Conservation (phyloP, 2,329 filamentous ascomycete species). For the Aspergillus clavatus region DNA sequence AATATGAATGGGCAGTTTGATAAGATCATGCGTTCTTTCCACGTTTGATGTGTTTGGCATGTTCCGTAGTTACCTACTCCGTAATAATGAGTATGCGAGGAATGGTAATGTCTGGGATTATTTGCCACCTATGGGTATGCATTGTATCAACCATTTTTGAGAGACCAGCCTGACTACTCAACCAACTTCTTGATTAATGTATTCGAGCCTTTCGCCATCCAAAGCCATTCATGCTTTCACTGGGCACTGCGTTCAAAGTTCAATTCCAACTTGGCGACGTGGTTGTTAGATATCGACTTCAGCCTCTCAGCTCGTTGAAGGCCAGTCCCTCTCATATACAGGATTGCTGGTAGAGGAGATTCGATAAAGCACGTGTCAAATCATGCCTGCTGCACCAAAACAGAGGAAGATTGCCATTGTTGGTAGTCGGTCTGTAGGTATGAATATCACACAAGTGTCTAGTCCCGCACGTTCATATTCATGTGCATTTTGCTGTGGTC, state of each 20-base stretch:
- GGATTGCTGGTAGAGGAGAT: neutral
- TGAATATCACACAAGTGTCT: constrained; percentile 24
- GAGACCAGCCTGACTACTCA: neutral
- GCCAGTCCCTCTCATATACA: neutral
- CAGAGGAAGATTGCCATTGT: constrained; percentile 95
- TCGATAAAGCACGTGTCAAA: constrained; percentile 12
- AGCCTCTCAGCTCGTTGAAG: too few species aligned
- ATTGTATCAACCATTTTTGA: neutral
- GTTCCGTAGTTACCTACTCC: neutral
- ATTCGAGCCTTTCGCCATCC: neutral
- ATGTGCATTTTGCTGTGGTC: constrained; percentile 1
- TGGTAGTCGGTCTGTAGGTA: constrained; percentile 86
- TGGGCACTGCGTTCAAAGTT: neutral
- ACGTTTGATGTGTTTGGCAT: constrained; percentile 2
- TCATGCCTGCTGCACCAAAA: constrained; percentile 69
- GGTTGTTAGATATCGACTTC: too few species aligned
- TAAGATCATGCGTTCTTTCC: too few species aligned
- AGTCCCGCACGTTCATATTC: neutral
- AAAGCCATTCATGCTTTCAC: neutral
- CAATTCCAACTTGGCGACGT: neutral
- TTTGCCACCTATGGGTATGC: neutral
- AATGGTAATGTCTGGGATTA: neutral
- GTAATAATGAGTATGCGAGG: neutral
- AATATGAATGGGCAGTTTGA: too few species aligned
- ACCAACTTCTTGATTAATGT: neutral